Conservation (phyloP, 371 early-diverging fungal genomes). For the Circinella umbellata region DNA sequence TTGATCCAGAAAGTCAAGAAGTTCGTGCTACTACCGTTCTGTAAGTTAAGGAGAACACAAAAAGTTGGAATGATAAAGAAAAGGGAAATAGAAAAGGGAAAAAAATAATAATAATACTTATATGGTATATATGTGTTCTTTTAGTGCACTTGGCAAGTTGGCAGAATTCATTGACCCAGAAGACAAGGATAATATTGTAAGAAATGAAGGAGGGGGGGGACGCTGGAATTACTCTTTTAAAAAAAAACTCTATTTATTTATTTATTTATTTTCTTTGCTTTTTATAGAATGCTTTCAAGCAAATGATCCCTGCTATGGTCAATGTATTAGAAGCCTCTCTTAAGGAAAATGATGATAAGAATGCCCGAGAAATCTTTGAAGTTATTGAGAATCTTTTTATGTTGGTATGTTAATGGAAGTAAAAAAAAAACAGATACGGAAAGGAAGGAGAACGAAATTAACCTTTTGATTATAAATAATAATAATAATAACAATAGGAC, state of each 20-base stretch:
- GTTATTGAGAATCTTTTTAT: constrained; percentile 82
- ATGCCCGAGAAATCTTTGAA: constrained; percentile 79
- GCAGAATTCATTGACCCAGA: constrained; percentile 82
- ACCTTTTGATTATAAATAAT: no score
- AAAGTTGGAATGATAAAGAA: neutral
- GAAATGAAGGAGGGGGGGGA: constrained; percentile 10
- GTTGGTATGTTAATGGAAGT: constrained; percentile 39
- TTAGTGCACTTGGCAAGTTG: constrained; percentile 77
- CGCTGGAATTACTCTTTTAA: no score
- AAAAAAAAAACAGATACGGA: neutral
- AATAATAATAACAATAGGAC: constrained; percentile 50
- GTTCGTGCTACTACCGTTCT: constrained; percentile 82
- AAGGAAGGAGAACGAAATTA: neutral
- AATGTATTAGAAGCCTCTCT: constrained; percentile 79
- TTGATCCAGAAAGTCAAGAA: constrained; percentile 78
- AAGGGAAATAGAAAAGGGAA: neutral
- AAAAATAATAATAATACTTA: no score
- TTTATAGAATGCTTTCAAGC: constrained; percentile 16
- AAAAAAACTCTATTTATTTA: neutral
- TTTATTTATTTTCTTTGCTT: neutral
- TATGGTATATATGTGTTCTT: neutral
- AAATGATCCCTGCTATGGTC: constrained; percentile 83
- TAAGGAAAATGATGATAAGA: constrained; percentile 71
- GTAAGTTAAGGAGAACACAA: constrained; percentile 28
- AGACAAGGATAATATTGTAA: constrained; percentile 66